Conservation (phyloP, 441 rosid species). For the Mallotus repandus region DNA sequence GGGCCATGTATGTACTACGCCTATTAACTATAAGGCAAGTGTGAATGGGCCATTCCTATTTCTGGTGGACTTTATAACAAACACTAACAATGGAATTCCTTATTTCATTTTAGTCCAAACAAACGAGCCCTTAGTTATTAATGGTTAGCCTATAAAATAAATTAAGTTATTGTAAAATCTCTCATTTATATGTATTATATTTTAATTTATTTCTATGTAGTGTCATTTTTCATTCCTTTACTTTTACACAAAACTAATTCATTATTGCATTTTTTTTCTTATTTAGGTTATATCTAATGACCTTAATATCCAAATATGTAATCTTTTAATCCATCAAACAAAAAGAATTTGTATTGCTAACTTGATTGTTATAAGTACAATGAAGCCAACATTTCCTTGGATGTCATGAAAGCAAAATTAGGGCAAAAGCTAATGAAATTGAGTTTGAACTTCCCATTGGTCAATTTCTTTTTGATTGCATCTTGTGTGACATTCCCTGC, state of each 20-base stretch:
- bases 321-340: slow-evolving; percentile 96
- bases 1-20: too few species aligned
- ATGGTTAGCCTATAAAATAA: not conserved
- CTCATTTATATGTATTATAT: not conserved
- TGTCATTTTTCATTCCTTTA: slow-evolving; percentile 13
- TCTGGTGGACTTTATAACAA: too few species aligned
- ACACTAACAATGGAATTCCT: too few species aligned
- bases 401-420: slow-evolving; percentile 56
- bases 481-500: slow-evolving; percentile 93
- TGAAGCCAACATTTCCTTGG: slow-evolving; percentile 98
- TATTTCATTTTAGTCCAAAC: too few species aligned
- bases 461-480: slow-evolving; percentile 86
- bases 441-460: slow-evolving; percentile 36
- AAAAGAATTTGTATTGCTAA: slow-evolving; percentile 97
- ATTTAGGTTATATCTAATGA: slow-evolving; percentile 84
- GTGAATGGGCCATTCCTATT: too few species aligned
- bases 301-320: slow-evolving; percentile 89
- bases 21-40: too few species aligned
- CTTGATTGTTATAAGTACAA: slow-evolving; percentile 81
- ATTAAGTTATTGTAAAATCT: not conserved
- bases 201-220: slow-evolving; percentile 6
- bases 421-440: slow-evolving; percentile 41
- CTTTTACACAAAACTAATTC: slow-evolving; percentile 18
- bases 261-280: slow-evolving; percentile 12
- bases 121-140: too few species aligned